Evolutionary conservation across 345 rosid genomes (phyloP).

Genomic region (Ceriops tagal): DNA sequence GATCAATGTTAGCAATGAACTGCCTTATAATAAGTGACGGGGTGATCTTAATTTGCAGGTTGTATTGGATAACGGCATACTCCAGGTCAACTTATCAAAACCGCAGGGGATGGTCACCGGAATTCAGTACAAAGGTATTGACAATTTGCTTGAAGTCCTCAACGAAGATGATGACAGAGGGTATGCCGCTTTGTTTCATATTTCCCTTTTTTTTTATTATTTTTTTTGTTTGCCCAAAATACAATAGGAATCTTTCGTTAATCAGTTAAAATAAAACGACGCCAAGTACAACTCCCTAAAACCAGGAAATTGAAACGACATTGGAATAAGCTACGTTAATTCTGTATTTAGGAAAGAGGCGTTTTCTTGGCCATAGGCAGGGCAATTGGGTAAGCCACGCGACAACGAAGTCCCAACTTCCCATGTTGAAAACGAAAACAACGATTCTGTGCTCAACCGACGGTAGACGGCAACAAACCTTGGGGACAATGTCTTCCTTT

Average conservation of each 20-base stretch:
- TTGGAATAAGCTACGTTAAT: no score
- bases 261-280: no score
- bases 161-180: constrained; percentile 18
- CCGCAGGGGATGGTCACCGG: constrained; percentile 21
- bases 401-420: neutral
- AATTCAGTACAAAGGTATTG: constrained; percentile 22
- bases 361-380: no score
- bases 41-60: constrained; percentile 11
- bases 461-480: no score
- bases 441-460: no score
- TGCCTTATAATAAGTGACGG: neutral
- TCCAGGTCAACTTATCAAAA: constrained; percentile 9
- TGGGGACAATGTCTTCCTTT: no score
- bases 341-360: neutral
- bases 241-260: no score
- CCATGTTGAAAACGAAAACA: no score
- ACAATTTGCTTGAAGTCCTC: constrained; percentile 20
- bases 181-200: neutral
- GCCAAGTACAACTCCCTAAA: no score
- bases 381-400: neutral
- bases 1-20: neutral
- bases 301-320: no score
- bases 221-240: neutral
- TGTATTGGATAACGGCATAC: constrained; percentile 22
- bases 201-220: no score